Base-by-base conservation (phyloP, 2,329 filamentous ascomycete genomes). In the Blumeria hordei region DNA sequence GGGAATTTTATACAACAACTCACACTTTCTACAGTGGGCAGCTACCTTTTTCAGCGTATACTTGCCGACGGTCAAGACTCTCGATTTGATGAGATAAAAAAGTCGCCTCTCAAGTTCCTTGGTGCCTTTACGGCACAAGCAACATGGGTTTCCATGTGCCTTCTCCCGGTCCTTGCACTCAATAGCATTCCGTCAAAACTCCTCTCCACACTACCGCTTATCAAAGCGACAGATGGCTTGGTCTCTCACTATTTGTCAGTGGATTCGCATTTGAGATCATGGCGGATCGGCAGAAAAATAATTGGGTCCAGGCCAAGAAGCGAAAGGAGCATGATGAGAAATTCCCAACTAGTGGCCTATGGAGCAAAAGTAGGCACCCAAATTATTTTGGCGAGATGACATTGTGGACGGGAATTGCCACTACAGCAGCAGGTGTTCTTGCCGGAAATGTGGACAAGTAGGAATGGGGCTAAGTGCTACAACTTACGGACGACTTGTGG, bases 381-480 rank as follows among this genome's bases (percentile, higher is more conserved):
- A 82, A 85, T 62, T 85, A 85, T 68, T 82, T 85, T 64, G 81
- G 81, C n/a, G 81, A 85, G 65, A 73, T 71, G 33, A 80, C 77
- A 10, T 68, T 85, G 35, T 85, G 80, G 81, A 78, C 75, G 0
- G 81, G 81, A 1, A 74, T 85, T 56, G 78, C 80, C 0, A 74
- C 76, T 5, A 67, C 71, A 0, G 72, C 77, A 0, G 76, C 73
- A 0, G 78, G 79, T 0, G 68, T 77, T 0, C 67, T 85, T 52
- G 65, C 74, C 1, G 69, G 70, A 12, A 67, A 66, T n/a, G 71
- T 75, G 0, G 75, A 1, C 76, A 78, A 64, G 62, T 69, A 1
- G 77, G 74, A 0, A 71, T 84, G 62, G 78, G 78, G 0, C 62
- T 81, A 39, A 69, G 70, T 8, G 71, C 72, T 5, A 65, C 66